Evolutionary conservation across 225 moss, liverwort and hornwort species (phyloP), one percentile per base, ranked within the genome.

Genomic region (Bryoerythrophyllum caledonicum): DNA sequence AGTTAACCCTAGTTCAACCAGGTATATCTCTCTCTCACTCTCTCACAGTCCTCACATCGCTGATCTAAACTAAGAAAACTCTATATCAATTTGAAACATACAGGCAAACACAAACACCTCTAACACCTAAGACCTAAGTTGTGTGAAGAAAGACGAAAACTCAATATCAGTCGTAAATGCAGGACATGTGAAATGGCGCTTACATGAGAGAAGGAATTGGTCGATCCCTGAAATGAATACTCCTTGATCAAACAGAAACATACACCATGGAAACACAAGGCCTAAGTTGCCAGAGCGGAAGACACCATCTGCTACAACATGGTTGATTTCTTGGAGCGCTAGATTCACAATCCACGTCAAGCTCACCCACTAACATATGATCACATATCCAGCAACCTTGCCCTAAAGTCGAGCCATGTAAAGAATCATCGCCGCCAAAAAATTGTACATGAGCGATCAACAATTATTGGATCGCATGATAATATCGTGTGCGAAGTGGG

Each of bases 241-340:
- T 23, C 6, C 20, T 41, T 20, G 15, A 41, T 34, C 51, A 48
- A 14, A 55, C 61, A 60, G 20, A 61, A 21, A 11, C 19, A 25
- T 56, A 13, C 6, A 40, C 57, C 67, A 48, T 60, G 13, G 15
- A 2, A 32, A 58, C 49, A 73, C 24, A 71, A 38, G 25, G 34
- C 10, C 49, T 34, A 55, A 4, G 67, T 57, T 73, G 62, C 27
- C 44, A 66, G 54, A 17, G 67, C 54, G 32, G 53, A 34, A 35
- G 52, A 52, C 43, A 62, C 52, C 68, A 21, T 67, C 55, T 76
- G 24, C 80, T 68, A 76, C 2, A 41, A 57, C 44, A 61, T 75
- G 60, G 80, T 58, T n/a, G n/a, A n/a, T n/a, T 69, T 76, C 76
- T 73, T 80, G 76, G 58, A 65, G 43, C 65, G 25, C 43, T 71